Percentiles rank a stretch among this genome's conserved stretches.
These are phyloP conservation scores for Aspergillus wentii DNA, from an alignment of 495 filamentous ascomycete genomes.

Conservation along the genomic window DNA sequence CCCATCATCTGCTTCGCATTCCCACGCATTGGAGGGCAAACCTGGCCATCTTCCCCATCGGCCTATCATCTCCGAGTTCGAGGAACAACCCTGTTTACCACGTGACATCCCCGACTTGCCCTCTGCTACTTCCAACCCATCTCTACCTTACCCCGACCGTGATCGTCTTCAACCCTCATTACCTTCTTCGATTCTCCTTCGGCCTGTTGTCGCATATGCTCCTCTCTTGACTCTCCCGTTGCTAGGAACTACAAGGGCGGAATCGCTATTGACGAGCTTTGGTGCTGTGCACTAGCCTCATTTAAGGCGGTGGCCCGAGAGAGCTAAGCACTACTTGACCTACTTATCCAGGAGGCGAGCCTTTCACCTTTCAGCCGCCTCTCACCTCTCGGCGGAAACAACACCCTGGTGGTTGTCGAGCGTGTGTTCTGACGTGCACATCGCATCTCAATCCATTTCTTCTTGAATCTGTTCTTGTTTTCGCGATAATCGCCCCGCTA, in stretches of 20 bases:
- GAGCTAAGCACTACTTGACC: slow-evolving; percentile 15
- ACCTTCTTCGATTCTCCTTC: not conserved
- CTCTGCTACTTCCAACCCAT: too few relatives aligned
- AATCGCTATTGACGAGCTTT: slow-evolving; percentile 9
- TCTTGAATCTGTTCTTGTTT: slow-evolving; percentile 3
- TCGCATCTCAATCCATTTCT: slow-evolving; percentile 1
- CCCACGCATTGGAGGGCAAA: too few relatives aligned
- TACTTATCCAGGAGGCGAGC: slow-evolving; percentile 37
- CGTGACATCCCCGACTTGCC: too few relatives aligned
- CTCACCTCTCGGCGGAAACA: slow-evolving; percentile 14
- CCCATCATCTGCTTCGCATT: too few relatives aligned
- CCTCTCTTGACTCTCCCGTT: not conserved
- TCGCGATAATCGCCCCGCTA: slow-evolving; percentile 15
- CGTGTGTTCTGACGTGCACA: slow-evolving; percentile 1
- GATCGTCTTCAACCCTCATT: not conserved
- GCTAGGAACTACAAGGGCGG: slow-evolving; percentile 6
- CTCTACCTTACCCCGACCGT: too few relatives aligned
- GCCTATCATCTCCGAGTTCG: too few relatives aligned
- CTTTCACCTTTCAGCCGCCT: slow-evolving; percentile 15
- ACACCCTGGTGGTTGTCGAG: slow-evolving; percentile 17
- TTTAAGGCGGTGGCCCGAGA: slow-evolving; percentile 23
- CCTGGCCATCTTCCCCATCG: too few relatives aligned
- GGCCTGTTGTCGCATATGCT: not conserved
- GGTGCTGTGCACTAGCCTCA: slow-evolving; percentile 22
- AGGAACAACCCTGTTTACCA: too few relatives aligned